These are phyloP conservation scores for Lodderomyces oxycetoniae DNA, from an alignment of 1,139 yeast species.

Conservation along the genomic window DNA sequence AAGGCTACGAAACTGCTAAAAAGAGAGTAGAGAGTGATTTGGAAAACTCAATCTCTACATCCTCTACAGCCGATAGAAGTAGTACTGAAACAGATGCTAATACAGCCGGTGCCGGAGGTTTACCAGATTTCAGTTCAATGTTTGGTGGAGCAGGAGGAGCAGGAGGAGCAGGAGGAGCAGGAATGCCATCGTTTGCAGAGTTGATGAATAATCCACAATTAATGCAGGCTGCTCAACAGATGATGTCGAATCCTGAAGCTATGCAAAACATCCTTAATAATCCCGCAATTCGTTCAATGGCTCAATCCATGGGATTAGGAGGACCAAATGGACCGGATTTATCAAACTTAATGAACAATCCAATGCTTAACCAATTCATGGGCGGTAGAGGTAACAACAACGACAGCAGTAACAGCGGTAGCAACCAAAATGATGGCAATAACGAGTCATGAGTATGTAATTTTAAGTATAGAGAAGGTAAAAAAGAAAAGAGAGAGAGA, in stretches of 20 bases:
- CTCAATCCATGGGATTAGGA: constrained; percentile 61
- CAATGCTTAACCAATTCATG: constrained; percentile 57
- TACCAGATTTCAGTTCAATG: constrained; percentile 67
- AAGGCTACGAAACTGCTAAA: constrained; percentile 92
- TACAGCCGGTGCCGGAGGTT: constrained; percentile 52
- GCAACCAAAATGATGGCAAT: constrained; percentile 1
- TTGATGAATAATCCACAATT: constrained; percentile 85
- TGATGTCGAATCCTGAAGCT: constrained; percentile 88
- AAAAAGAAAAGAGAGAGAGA: not conserved
- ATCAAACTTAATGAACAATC: constrained; percentile 73
- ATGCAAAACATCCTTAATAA: constrained; percentile 72
- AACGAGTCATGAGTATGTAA: constrained; percentile 3
- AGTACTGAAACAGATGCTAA: constrained; percentile 1
- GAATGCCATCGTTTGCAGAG: constrained; percentile 51
- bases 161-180: constrained; percentile 61
- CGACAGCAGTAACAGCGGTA: constrained; percentile 7
- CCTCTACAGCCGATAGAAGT: constrained; percentile 16
- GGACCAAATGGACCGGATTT: constrained; percentile 54
- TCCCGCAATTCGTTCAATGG: constrained; percentile 78
- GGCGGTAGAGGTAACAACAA: constrained; percentile 30
- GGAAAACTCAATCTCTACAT: constrained; percentile 37
- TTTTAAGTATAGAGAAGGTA: not conserved
- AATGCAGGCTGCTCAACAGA: constrained; percentile 87
- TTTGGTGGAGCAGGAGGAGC: constrained; percentile 56
- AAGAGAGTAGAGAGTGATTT: constrained; percentile 74